phyloP scores from a whole-genome alignment of 1,284 basidiomycete genomes.

The Cyathus pygmaeus region DNA sequence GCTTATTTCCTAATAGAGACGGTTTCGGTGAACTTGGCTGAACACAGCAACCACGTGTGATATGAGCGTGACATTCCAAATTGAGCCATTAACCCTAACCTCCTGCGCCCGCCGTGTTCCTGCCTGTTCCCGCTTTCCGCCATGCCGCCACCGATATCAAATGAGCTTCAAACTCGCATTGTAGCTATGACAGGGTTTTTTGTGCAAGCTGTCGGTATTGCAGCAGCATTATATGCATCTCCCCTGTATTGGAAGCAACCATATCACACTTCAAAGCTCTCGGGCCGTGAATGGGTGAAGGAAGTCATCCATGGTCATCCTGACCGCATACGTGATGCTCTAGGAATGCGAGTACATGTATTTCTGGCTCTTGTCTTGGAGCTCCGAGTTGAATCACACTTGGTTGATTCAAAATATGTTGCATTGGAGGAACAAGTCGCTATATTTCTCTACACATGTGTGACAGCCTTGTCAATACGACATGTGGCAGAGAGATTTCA shows the following conservation, averaged over 20 bases:
- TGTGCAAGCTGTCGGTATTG: background rate
- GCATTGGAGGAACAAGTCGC: slow-evolving; percentile 28
- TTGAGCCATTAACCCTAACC: too few species aligned
- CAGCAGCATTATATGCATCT: slow-evolving; percentile 8
- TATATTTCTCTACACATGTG: slow-evolving; percentile 36
- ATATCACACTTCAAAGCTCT: slow-evolving; percentile 20
- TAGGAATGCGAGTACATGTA: slow-evolving; percentile 14
- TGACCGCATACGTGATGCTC: slow-evolving; percentile 9
- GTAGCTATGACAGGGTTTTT: background rate
- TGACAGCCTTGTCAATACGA: slow-evolving; percentile 23
- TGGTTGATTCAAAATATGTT: slow-evolving; percentile 20
- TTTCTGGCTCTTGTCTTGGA: slow-evolving; percentile 3
- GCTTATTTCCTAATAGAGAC: too few species aligned
- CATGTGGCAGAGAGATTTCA: slow-evolving; percentile 33
- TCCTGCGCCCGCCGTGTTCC: too few species aligned
- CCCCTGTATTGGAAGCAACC: slow-evolving; percentile 16
- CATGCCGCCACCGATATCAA: too few species aligned
- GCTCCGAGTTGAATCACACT: slow-evolving; percentile 1
- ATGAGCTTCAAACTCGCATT: slow-evolving; percentile 20
- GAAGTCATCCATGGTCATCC: slow-evolving; percentile 5
- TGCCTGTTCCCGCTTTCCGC: too few species aligned
- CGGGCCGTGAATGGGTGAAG: slow-evolving; percentile 3
- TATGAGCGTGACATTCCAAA: too few species aligned
- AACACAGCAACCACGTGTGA: too few species aligned
- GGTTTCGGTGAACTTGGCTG: too few species aligned